Evolutionary conservation across 208 protist genomes (phyloP).

Genomic region (Acanthamoeba castellanii): DNA sequence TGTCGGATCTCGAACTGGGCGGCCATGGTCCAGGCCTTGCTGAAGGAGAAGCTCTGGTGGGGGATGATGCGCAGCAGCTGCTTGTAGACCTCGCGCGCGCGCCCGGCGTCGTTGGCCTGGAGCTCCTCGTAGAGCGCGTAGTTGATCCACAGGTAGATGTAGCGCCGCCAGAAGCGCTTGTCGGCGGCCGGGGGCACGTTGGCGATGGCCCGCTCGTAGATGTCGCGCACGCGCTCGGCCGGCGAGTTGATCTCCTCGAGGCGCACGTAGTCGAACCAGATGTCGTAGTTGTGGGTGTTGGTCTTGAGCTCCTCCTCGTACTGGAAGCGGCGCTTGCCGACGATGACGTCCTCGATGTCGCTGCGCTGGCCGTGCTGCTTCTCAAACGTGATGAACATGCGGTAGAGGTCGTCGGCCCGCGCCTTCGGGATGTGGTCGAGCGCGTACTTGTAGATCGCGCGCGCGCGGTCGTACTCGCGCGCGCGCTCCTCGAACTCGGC

Average conservation of each 20-base stretch:
- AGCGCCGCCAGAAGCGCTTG: constrained; percentile 91
- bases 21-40: constrained; percentile 91
- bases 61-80: constrained; percentile 89
- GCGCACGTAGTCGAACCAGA: constrained; percentile 95
- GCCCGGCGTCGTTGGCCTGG: constrained; percentile 85
- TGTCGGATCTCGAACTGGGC: constrained; percentile 93
- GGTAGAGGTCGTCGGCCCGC: constrained; percentile 89
- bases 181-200: constrained; percentile 91
- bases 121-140: constrained; percentile 96
- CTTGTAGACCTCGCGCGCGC: constrained; percentile 89
- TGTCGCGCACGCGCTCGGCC: constrained; percentile 84
- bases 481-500: constrained; percentile 92
- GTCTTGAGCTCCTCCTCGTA: constrained; percentile 92
- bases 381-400: constrained; percentile 91
- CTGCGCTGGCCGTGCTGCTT: constrained; percentile 90
- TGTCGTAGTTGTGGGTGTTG: constrained; percentile 93
- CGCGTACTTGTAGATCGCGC: constrained; percentile 93
- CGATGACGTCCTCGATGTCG: constrained; percentile 94
- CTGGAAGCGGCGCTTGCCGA: constrained; percentile 91
- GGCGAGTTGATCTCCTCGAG: constrained; percentile 86
- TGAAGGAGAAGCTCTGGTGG: constrained; percentile 92
- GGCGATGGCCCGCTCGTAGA: constrained; percentile 95
- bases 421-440: constrained; percentile 89
- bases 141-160: constrained; percentile 96
- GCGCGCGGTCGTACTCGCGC: constrained; percentile 89